These are phyloP conservation scores for Haplosporangium sp. DNA, from an alignment of 371 early-diverging fungal genomes.

Conservation along the genomic window DNA sequence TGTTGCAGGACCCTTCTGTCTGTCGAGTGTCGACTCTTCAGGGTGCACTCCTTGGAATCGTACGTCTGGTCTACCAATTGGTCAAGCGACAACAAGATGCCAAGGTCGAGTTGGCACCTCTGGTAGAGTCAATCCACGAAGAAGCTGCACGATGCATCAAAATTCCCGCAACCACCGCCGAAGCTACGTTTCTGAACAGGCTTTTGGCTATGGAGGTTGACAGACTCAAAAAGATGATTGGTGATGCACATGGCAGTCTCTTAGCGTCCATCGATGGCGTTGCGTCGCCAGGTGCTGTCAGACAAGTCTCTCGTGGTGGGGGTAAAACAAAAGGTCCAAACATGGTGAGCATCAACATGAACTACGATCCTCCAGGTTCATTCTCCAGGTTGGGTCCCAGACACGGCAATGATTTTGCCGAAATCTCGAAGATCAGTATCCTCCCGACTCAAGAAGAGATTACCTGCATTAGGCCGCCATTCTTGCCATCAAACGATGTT, in stretches of 20 bases:
- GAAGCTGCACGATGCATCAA: constrained; percentile 3
- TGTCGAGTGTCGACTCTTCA: constrained; percentile 24
- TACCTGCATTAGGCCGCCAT: constrained; percentile 25
- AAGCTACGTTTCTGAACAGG: constrained; percentile 22
- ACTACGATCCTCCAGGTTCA: constrained; percentile 45
- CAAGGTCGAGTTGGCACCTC: constrained; percentile 1
- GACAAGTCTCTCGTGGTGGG: neutral
- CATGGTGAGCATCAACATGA: constrained; percentile 1
- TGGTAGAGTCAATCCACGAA: neutral
- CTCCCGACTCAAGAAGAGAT: constrained; percentile 61
- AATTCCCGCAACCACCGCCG: neutral
- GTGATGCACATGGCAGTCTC: constrained; percentile 18
- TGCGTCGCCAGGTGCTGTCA: constrained; percentile 3
- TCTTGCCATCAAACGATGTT: constrained; percentile 56
- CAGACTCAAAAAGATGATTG: constrained; percentile 4
- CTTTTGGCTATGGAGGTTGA: constrained; percentile 9
- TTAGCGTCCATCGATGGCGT: neutral
- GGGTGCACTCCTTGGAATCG: constrained; percentile 42
- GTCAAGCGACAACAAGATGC: constrained; percentile 45
- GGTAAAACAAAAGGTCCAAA: constrained; percentile 14
- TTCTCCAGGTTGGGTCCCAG: constrained; percentile 41
- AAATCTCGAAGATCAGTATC: constrained; percentile 54
- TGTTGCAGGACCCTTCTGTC: constrained; percentile 6
- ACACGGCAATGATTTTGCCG: constrained; percentile 60
- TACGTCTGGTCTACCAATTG: constrained; percentile 46